These are phyloP conservation scores for Umbelopsis vinacea DNA, from an alignment of 192 early-diverging fungal genomes.

Conservation along the genomic window DNA sequence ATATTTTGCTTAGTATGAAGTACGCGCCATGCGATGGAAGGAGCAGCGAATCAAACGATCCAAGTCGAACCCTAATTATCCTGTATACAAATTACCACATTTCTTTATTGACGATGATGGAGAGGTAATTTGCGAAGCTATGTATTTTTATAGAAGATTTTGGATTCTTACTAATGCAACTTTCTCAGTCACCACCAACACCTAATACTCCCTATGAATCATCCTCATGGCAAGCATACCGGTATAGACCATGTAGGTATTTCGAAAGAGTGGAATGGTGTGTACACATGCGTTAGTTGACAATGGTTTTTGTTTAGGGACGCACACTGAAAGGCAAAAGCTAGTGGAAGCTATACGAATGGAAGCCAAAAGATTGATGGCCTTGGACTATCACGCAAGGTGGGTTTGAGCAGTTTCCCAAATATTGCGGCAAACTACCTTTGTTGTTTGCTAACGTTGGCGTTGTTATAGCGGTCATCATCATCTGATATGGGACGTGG, in stretches of 20 bases:
- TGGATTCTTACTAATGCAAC: not conserved
- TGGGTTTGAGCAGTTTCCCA: not conserved
- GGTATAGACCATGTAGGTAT: slow-evolving; percentile 3
- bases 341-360: slow-evolving; percentile 25
- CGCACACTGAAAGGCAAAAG: slow-evolving; percentile 7
- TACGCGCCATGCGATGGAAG: slow-evolving; percentile 18
- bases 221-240: slow-evolving; percentile 5
- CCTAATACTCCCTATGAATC: slow-evolving; percentile 1
- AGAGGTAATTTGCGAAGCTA: not conserved
- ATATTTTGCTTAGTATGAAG: not conserved
- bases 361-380: slow-evolving; percentile 25
- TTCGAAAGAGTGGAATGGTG: too few species aligned
- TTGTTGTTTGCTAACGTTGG: not conserved
- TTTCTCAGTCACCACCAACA: not conserved
- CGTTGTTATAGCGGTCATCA: not conserved
- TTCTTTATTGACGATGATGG: not conserved
- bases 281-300: too few species aligned
- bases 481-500: slow-evolving; percentile 29
- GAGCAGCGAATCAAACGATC: slow-evolving; percentile 1
- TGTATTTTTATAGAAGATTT: not conserved
- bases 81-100: not conserved
- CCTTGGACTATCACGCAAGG: slow-evolving; percentile 23
- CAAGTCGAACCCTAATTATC: not conserved
- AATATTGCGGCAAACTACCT: too few species aligned
- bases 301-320: slow-evolving; percentile 7